Conservation (phyloP, 768 basidiomycete species). For the Lactarius hengduanensis region DNA sequence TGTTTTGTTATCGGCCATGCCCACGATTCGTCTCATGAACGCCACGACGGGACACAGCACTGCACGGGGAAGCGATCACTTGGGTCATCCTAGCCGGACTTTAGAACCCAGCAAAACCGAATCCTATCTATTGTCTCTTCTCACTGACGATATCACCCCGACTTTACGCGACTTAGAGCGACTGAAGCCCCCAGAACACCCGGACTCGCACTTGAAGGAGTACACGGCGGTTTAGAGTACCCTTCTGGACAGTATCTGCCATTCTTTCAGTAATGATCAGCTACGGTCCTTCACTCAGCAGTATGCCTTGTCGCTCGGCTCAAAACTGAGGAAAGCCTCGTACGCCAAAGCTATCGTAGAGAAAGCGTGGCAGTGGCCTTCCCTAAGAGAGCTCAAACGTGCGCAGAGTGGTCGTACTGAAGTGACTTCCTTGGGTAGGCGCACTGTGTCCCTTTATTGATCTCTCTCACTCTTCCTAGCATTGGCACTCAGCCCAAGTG, state of each 20-base stretch:
- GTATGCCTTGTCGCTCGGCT: slow-evolving; percentile 41
- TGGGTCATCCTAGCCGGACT: slow-evolving; percentile 26
- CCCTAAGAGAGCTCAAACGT: slow-evolving; percentile 51
- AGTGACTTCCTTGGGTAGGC: slow-evolving; percentile 46
- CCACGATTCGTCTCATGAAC: too few relatives aligned
- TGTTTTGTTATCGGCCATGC: too few relatives aligned
- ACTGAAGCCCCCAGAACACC: slow-evolving; percentile 45
- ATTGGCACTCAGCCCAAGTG: slow-evolving; percentile 53
- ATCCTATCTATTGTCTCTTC: slow-evolving; percentile 53
- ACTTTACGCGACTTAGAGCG: slow-evolving; percentile 63
- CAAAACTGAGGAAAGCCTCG: slow-evolving; percentile 38
- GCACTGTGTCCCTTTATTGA: slow-evolving; percentile 8
- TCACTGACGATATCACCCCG: slow-evolving; percentile 45
- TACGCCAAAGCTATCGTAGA: slow-evolving; percentile 57
- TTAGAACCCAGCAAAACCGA: slow-evolving; percentile 50
- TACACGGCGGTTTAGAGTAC: slow-evolving; percentile 55
- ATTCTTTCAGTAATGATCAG: slow-evolving; percentile 64
- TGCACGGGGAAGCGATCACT: background rate
- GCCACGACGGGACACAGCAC: background rate
- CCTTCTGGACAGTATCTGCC: slow-evolving; percentile 53
- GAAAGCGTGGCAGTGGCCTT: slow-evolving; percentile 67
- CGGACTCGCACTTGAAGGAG: slow-evolving; percentile 41
- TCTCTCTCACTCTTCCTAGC: slow-evolving; percentile 38
- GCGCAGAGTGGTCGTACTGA: slow-evolving; percentile 51
- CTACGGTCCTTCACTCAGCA: slow-evolving; percentile 52